Evolutionary conservation across 768 basidiomycete species (phyloP), one percentile per base, ranked within the genome.

Genomic region (Boletus sp.): DNA sequence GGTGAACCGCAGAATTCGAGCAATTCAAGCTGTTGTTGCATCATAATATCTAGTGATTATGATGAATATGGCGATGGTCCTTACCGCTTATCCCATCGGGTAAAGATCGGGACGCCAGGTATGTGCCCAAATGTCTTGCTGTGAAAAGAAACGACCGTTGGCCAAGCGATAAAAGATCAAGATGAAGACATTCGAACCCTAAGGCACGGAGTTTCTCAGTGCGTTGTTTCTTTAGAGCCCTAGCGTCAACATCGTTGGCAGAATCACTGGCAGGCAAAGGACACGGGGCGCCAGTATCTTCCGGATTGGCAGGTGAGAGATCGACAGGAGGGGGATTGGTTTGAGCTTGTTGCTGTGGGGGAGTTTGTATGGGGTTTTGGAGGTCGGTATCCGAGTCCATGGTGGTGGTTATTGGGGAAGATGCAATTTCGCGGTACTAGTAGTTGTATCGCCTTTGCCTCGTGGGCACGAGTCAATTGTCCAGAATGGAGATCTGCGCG

Each of bases 121-220:
- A 71, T 70, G 34, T 54, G 29, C 14, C 68, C 70, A 19, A 68
- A 69, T 1, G 29, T 55, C 47, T 51, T 56, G 25, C 68, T 70
- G 44, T 11, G 9, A 34, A 40, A 6, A 47, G 30, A 25, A 23
- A 41, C 5, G 10, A 29, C 17, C 0, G 25, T 56, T 23, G 14
- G 21, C 2, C 7, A 33, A 4, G 8, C 14, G 42, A 50, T 55
- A 9, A 21, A 33, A 23, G 15, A 50, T 45, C 25, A 30, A 25
- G 39, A 23, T 23, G 38, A 40, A 33, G 14, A 32, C 6, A 39
- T 9, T 11, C 34, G 7, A 17, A 59, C 62, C 49, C 11, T 10
- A 56, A 32, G 0, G 4, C 27, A 7, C 33, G 0, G 14, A 65
- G 25, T 17, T 33, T 10, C 0, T 8, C 10, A 0, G 32, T 37